phyloP scores from a whole-genome alignment of 495 filamentous ascomycete genomes.

The Neurospora sp. region DNA sequence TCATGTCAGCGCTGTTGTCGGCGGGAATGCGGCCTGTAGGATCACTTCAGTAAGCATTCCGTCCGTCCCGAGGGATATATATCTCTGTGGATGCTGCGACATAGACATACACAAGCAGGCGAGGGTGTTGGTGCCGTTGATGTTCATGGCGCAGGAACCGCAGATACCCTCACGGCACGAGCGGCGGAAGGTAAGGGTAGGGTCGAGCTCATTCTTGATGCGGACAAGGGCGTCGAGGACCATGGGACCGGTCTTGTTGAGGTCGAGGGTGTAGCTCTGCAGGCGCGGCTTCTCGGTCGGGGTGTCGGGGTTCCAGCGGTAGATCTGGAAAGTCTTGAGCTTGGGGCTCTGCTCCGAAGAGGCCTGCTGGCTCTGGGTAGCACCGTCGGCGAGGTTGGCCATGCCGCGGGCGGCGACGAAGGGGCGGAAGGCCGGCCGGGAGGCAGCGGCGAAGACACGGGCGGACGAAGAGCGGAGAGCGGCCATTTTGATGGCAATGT shows the following conservation, averaged over 20 bases:
- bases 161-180: slow-evolving; percentile 97
- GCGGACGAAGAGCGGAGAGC: slow-evolving; percentile 53
- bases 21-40: slow-evolving; percentile 80
- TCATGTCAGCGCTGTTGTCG: slow-evolving; percentile 66
- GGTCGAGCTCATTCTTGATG: slow-evolving; percentile 98
- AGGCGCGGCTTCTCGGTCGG: slow-evolving; percentile 87
- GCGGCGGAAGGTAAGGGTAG: slow-evolving; percentile 88
- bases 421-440: slow-evolving; percentile 39
- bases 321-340: slow-evolving; percentile 94
- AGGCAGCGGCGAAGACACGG: slow-evolving; percentile 46
- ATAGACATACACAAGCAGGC: slow-evolving; percentile 82
- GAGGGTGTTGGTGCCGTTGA: slow-evolving; percentile 92
- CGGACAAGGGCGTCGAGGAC: slow-evolving; percentile 90
- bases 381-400: slow-evolving; percentile 38
- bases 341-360: slow-evolving; percentile 41
- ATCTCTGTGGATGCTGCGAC: slow-evolving; percentile 17
- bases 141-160: slow-evolving; percentile 98
- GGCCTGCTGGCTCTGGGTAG: slow-evolving; percentile 11
- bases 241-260: slow-evolving; percentile 99
- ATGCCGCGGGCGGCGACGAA: slow-evolving; percentile 29
- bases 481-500: slow-evolving; percentile 48
- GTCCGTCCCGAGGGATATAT: background rate
- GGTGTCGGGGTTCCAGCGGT: slow-evolving; percentile 94
- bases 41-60: slow-evolving; percentile 1
- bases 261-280: slow-evolving; percentile 86